Base-by-base conservation (phyloP, 495 filamentous ascomycete genomes). In the Bacidia rubella region DNA sequence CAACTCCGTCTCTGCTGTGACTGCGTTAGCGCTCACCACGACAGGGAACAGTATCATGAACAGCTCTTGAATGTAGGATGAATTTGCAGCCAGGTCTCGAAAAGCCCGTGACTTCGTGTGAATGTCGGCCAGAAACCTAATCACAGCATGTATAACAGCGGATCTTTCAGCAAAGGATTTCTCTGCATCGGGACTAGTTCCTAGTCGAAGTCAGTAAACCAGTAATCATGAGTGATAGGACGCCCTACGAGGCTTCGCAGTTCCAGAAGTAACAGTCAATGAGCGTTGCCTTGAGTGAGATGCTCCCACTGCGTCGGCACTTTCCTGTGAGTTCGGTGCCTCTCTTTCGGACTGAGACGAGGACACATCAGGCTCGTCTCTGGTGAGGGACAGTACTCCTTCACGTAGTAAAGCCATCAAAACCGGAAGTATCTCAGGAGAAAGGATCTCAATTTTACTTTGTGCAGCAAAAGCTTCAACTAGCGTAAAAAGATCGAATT, bases 321-420 rank as follows among this genome's bases (percentile, higher is more conserved):
- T 63, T 77, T 19, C 72, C 80, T 19, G 75, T 84, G 25, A 76
- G 84, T 51, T 45, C 25, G 25, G 32, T 23, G 55, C 29, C 42
- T 48, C 26, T 71, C 66, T 1, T 52, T 55, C 10, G 66, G 60
- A n/a, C 20, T 44, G 15, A 1, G 76, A 76, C 1, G 75, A 79
- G 49, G 77, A 70, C 3, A 73, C 71, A 55, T 81, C 76, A 53
- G 77, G 71, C 55, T 78, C 77, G 53, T 82, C 68, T 46, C 72
- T 78, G 41, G 85, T 70, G 25, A 86, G 72, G 49, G 80, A 74
- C 47, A 80, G 80, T 22, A 93, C 60, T 2, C 86, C 90, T 53
- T 80, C 78, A 57, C 86, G 83, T n/a, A 97, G 67, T 89, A 98
- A 93, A 2, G 80, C 75, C n/a, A 76, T 77, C 25, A 98, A 85